Evolutionary conservation across 768 basidiomycete genomes (phyloP).

Genomic region (Trametes villosa): DNA sequence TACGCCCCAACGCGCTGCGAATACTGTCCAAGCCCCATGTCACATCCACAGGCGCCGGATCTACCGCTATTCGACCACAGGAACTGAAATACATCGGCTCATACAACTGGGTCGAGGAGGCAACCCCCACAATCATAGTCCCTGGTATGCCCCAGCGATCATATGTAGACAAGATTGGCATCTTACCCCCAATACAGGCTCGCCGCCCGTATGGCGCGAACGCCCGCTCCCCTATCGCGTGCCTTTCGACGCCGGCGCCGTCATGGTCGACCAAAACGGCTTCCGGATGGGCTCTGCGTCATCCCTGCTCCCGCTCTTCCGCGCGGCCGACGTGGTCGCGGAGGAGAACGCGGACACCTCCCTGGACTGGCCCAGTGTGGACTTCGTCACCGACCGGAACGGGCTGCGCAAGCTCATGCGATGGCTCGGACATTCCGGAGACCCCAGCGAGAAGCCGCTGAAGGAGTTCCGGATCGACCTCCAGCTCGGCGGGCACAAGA

Average conservation of each 20-base stretch:
- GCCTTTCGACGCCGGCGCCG: constrained; percentile 53
- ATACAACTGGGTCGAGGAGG: constrained; percentile 55
- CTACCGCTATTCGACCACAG: constrained; percentile 11
- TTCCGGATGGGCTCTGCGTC: constrained; percentile 41
- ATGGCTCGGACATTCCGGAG: constrained; percentile 45
- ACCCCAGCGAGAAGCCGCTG: constrained; percentile 25
- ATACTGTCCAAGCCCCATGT: constrained; percentile 9
- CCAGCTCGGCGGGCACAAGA: constrained; percentile 60
- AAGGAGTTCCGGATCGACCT: constrained; percentile 70
- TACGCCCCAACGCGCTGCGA: constrained; percentile 1
- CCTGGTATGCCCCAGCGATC: constrained; percentile 41
- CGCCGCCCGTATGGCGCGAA: constrained; percentile 61
- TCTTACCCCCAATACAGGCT: constrained; percentile 44
- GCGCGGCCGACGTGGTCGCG: constrained; percentile 52
- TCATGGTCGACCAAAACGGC: constrained; percentile 62
- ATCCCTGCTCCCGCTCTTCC: constrained; percentile 59
- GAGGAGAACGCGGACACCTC: constrained; percentile 29
- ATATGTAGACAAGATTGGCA: neutral
- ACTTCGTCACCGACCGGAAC: constrained; percentile 67
- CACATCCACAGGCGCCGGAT: neutral
- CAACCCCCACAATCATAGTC: constrained; percentile 53
- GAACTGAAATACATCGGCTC: constrained; percentile 52
- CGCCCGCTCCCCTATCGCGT: constrained; percentile 55
- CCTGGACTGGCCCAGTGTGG: constrained; percentile 44
- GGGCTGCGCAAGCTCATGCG: constrained; percentile 63